These are phyloP conservation scores for Phlyctochytrium planicorne DNA, from an alignment of 192 early-diverging fungal genomes.

Conservation along the genomic window DNA sequence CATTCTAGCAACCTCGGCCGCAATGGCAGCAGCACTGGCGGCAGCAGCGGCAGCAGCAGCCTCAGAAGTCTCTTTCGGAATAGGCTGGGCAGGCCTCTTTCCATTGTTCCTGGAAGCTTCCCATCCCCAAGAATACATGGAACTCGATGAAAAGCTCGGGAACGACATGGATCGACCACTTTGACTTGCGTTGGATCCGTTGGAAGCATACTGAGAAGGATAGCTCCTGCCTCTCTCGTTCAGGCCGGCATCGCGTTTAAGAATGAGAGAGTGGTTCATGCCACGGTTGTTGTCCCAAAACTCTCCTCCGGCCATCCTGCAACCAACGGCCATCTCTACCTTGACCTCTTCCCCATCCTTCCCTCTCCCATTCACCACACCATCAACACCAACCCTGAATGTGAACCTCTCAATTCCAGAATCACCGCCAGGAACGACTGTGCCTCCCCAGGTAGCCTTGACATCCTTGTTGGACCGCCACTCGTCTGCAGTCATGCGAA, in stretches of 20 bases:
- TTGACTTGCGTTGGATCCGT: background rate
- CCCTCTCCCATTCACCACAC: background rate
- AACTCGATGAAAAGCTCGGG: background rate
- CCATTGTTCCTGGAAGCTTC: background rate
- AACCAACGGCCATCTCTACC: slow-evolving; percentile 47
- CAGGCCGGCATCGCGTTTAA: background rate
- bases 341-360: background rate
- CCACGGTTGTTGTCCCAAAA: slow-evolving; percentile 96
- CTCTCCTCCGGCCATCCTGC: slow-evolving; percentile 67
- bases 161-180: background rate
- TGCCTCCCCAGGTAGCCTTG: slow-evolving; percentile 60
- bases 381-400: slow-evolving; percentile 63
- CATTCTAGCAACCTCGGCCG: background rate
- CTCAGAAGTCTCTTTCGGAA: background rate
- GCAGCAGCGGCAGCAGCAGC: background rate
- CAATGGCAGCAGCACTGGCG: background rate
- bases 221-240: background rate
- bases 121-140: background rate
- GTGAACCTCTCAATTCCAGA: slow-evolving; percentile 69
- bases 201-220: background rate
- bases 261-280: slow-evolving; percentile 50
- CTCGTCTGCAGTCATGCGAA: slow-evolving; percentile 78
- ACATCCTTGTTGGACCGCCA: slow-evolving; percentile 76
- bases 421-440: slow-evolving; percentile 40
- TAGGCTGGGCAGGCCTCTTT: background rate